These are phyloP conservation scores for Suillus bovinus DNA, from an alignment of 768 basidiomycete species.

Conservation along the genomic window DNA sequence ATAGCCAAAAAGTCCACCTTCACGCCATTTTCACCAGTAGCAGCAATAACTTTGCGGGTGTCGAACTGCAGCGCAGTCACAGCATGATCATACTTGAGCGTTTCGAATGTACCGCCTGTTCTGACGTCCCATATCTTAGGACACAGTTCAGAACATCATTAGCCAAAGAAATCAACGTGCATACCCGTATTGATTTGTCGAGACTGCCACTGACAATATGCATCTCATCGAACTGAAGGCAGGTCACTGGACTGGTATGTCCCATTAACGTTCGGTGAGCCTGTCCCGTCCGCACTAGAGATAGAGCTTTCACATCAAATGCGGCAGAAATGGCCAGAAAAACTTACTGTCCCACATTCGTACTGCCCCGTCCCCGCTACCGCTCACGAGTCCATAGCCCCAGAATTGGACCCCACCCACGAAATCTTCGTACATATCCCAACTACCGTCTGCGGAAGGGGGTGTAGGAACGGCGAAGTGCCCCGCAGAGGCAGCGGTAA, in stretches of 20 bases:
- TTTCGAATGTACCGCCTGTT: conserved; percentile 84
- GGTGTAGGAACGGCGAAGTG: conserved; percentile 83
- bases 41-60: conserved; percentile 88
- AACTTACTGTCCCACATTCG: conserved; percentile 99
- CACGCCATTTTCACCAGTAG: conserved; percentile 89
- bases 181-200: conserved; percentile 88
- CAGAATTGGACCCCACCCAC: conserved; percentile 98
- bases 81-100: conserved; percentile 86
- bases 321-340: conserved; percentile 2
- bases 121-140: conserved; percentile 94
- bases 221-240: conserved; percentile 94
- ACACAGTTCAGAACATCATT: conserved; percentile 8
- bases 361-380: conserved; percentile 95
- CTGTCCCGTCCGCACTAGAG: conserved; percentile 93
- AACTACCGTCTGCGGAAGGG: conserved; percentile 85
- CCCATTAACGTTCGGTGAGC: conserved; percentile 91
- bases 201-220: conserved; percentile 92
- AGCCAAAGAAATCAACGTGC: conserved; percentile 24
- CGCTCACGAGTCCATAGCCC: conserved; percentile 97
- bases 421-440: conserved; percentile 96
- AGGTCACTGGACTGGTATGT: conserved; percentile 92
- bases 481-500: conserved; percentile 55
- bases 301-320: conserved; percentile 8
- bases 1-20: conserved; percentile 53
- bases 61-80: conserved; percentile 95